Conservation (phyloP, 2,329 filamentous ascomycete species). For the Corinectria fuckeliana region DNA sequence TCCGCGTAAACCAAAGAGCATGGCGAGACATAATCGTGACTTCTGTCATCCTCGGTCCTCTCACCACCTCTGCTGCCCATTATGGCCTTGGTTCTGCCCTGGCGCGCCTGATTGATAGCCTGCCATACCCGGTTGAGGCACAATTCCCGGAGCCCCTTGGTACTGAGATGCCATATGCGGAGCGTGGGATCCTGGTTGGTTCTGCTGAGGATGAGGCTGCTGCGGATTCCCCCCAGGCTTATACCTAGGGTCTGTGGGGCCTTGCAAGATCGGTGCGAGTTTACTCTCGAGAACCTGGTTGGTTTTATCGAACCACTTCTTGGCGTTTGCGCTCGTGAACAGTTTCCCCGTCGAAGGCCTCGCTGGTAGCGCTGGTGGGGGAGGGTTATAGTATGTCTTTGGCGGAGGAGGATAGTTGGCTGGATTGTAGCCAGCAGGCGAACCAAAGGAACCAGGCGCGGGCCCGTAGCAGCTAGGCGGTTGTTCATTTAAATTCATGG, state of each 20-base stretch:
- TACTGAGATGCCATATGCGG: constrained; percentile 34
- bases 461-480: constrained; percentile 19
- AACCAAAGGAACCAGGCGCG: constrained; percentile 22
- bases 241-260: constrained; percentile 15
- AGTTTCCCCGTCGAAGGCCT: constrained; percentile 33
- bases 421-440: constrained; percentile 34
- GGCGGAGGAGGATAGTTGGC: constrained; percentile 42
- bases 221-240: constrained; percentile 23
- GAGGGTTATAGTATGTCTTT: constrained; percentile 40
- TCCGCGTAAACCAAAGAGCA: not conserved
- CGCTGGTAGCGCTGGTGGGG: constrained; percentile 29
- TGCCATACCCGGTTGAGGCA: constrained; percentile 9
- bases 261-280: constrained; percentile 41
- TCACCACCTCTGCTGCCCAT: constrained; percentile 6
- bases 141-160: constrained; percentile 21
- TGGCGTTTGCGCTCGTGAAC: constrained; percentile 43
- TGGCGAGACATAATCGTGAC: too few species aligned
- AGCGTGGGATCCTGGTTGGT: constrained; percentile 21
- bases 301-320: constrained; percentile 46
- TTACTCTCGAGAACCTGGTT: constrained; percentile 44
- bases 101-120: constrained; percentile 9
- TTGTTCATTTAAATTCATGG: constrained; percentile 29
- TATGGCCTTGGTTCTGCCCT: constrained; percentile 7
- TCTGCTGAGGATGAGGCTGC: constrained; percentile 11
- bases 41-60: not conserved